Evolutionary conservation across 495 filamentous ascomycete species (phyloP).

Genomic region (Glarea lozoyensis): DNA sequence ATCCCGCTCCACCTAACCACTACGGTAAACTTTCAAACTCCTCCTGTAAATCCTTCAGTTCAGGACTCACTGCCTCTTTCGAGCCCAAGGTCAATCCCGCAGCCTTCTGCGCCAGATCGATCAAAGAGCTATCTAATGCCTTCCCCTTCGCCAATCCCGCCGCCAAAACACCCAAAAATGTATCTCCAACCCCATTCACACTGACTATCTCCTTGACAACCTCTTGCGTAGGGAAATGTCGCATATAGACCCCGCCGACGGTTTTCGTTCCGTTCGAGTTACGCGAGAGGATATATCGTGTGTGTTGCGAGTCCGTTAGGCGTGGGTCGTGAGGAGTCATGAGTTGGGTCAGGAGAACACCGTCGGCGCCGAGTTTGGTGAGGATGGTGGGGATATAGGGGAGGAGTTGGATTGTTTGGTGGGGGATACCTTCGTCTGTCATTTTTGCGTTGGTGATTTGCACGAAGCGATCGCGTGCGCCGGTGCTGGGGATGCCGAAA

Average conservation of each 20-base stretch:
- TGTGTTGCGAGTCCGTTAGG: slow-evolving; percentile 48
- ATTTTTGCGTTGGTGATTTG: slow-evolving; percentile 47
- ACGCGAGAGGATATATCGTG: slow-evolving; percentile 61
- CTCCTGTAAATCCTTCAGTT: slow-evolving; percentile 2
- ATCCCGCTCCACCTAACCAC: not conserved
- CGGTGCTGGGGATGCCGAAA: slow-evolving; percentile 48
- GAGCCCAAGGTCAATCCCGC: slow-evolving; percentile 68
- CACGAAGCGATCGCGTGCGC: slow-evolving; percentile 54
- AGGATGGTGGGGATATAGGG: slow-evolving; percentile 76
- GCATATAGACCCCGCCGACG: slow-evolving; percentile 82
- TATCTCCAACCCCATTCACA: slow-evolving; percentile 93
- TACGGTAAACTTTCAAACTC: slow-evolving; percentile 1
- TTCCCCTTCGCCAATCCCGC: slow-evolving; percentile 49
- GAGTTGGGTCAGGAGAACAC: slow-evolving; percentile 70
- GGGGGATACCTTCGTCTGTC: slow-evolving; percentile 74
- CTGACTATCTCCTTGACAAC: slow-evolving; percentile 65
- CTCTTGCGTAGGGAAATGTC: slow-evolving; percentile 62
- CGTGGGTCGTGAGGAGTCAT: slow-evolving; percentile 53
- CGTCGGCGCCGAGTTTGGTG: slow-evolving; percentile 67
- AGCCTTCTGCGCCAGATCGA: slow-evolving; percentile 54
- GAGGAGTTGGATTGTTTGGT: slow-evolving; percentile 74
- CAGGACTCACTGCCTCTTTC: slow-evolving; percentile 55
- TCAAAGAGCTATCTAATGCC: slow-evolving; percentile 30
- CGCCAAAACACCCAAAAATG: slow-evolving; percentile 73
- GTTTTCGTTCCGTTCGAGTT: slow-evolving; percentile 34